Percentiles rank a stretch among this genome's conserved stretches.
Conservation (phyloP, 2,329 filamentous ascomycete genomes). For the Fusarium nisikadoi region DNA sequence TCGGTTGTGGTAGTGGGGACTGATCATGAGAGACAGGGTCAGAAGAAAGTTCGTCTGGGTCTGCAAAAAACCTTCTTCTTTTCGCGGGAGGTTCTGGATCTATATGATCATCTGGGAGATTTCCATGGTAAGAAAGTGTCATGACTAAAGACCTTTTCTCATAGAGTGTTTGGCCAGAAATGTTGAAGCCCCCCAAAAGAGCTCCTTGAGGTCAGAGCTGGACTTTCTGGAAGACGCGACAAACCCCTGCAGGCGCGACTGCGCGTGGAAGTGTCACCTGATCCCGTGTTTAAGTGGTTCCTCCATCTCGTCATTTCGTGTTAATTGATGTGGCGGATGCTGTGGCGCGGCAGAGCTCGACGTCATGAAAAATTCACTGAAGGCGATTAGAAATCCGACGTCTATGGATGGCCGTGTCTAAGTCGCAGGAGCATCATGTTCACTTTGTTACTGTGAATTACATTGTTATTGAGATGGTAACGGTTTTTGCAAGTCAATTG, state of each 20-base stretch:
- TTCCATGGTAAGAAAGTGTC: slow-evolving; percentile 48
- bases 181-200: not conserved
- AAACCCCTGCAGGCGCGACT: slow-evolving; percentile 45
- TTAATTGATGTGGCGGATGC: slow-evolving; percentile 29
- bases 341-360: slow-evolving; percentile 31
- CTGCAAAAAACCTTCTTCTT: slow-evolving; percentile 53
- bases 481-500: not conserved
- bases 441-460: slow-evolving; percentile 19
- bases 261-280: slow-evolving; percentile 56
- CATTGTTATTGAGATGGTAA: not conserved
- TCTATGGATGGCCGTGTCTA: slow-evolving; percentile 38
- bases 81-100: slow-evolving; percentile 58
- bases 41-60: slow-evolving; percentile 47
- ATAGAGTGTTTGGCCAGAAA: not conserved
- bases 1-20: slow-evolving; percentile 40
- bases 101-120: slow-evolving; percentile 48
- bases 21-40: slow-evolving; percentile 39
- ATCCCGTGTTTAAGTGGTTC: slow-evolving; percentile 44
- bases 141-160: not conserved
- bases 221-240: slow-evolving; percentile 52
- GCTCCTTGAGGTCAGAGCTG: slow-evolving; percentile 5
- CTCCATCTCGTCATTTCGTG: not conserved
- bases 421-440: slow-evolving; percentile 23
- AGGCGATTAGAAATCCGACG: slow-evolving; percentile 40
- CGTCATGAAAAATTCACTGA: slow-evolving; percentile 45